phyloP scores from a whole-genome alignment of 257 asterid species.

The Ajuga chamaepitys region DNA sequence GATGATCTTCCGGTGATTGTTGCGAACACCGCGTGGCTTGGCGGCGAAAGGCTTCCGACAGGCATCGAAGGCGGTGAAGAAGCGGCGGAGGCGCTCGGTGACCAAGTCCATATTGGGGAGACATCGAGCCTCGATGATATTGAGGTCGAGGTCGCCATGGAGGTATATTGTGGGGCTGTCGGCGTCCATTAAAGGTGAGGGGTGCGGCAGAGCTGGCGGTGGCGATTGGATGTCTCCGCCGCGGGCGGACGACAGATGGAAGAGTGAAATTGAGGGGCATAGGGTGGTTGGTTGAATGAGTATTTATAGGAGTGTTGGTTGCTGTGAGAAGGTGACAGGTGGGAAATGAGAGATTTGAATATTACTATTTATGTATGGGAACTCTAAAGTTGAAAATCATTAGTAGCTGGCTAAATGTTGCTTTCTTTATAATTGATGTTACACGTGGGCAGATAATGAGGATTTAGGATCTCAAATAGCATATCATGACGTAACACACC shows the following conservation, averaged over 20 bases:
- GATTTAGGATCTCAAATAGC: background rate
- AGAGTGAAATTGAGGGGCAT: background rate
- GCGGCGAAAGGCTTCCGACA: constrained; percentile 43
- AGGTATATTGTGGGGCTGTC: constrained; percentile 27
- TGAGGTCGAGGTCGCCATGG: constrained; percentile 87
- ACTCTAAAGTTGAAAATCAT: background rate
- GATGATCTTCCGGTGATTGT: constrained; percentile 49
- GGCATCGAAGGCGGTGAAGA: constrained; percentile 46
- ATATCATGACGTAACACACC: background rate
- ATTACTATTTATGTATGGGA: too few species aligned
- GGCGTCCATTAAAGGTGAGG: constrained; percentile 31
- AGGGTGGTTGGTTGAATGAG: background rate
- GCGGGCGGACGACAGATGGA: constrained; percentile 18
- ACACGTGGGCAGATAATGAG: background rate
- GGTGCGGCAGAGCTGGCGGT: constrained; percentile 2
- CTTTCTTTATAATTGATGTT: background rate
- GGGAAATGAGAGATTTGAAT: background rate
- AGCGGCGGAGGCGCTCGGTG: constrained; percentile 78
- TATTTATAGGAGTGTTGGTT: background rate
- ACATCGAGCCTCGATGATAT: constrained; percentile 64
- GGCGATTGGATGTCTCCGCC: constrained; percentile 18
- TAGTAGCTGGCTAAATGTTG: constrained; percentile 5
- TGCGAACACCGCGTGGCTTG: background rate
- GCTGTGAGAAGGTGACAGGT: background rate
- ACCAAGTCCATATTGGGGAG: constrained; percentile 88